Evolutionary conservation across 495 filamentous ascomycete species (phyloP).

Genomic region (Penicillium malachiteum): DNA sequence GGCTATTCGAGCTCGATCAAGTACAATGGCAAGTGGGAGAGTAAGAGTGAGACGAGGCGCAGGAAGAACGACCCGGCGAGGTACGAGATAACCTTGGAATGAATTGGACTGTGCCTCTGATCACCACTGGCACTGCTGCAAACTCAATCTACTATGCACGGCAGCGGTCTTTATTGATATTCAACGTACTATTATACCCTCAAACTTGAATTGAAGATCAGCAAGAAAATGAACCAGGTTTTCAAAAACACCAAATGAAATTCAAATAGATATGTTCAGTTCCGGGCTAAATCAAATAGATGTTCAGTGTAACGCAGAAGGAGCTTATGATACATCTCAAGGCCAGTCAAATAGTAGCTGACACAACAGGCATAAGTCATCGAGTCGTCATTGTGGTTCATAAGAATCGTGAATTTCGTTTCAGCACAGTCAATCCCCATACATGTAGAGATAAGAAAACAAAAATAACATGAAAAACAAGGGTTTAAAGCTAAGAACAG

Average conservation of each 20-base stretch:
- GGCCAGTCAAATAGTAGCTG: slow-evolving; percentile 14
- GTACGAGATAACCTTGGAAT: too few species aligned
- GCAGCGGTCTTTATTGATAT: too few species aligned
- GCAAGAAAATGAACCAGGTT: slow-evolving; percentile 1
- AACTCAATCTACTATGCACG: too few species aligned
- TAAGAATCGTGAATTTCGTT: slow-evolving; percentile 28
- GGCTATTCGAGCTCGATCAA: slow-evolving; percentile 32
- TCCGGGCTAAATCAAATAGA: slow-evolving; percentile 6
- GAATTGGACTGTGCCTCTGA: too few species aligned
- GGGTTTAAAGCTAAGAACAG: neutral
- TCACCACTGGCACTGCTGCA: too few species aligned
- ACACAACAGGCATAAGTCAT: slow-evolving; percentile 19
- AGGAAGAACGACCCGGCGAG: neutral
- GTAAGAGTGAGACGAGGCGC: slow-evolving; percentile 9
- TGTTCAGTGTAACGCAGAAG: slow-evolving; percentile 9
- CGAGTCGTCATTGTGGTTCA: slow-evolving; percentile 22
- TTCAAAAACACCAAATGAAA: slow-evolving; percentile 4
- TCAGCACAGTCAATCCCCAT: slow-evolving; percentile 10
- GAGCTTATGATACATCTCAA: slow-evolving; percentile 26
- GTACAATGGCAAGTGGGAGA: slow-evolving; percentile 22
- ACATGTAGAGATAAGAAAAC: neutral
- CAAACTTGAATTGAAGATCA: neutral
- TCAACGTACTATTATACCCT: too few species aligned
- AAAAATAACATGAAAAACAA: neutral
- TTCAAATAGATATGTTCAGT: slow-evolving; percentile 12